phyloP scores from a whole-genome alignment of 192 early-diverging fungal genomes.

The Ambispora gerdemannii region DNA sequence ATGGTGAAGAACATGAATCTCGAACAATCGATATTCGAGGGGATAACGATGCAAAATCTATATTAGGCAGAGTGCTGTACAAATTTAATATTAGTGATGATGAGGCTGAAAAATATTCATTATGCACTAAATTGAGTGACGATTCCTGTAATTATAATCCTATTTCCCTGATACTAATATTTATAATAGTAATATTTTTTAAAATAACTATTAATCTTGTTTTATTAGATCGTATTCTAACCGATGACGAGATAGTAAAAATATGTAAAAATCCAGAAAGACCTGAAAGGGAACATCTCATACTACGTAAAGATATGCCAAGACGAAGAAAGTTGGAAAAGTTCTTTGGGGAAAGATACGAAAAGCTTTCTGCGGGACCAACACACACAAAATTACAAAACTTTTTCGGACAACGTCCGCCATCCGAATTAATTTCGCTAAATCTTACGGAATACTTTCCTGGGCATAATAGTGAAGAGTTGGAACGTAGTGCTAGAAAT shows the following conservation, averaged over 20 bases:
- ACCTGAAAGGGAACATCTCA: constrained; percentile 66
- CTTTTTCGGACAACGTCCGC: constrained; percentile 95
- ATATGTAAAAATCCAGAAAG: constrained; percentile 69
- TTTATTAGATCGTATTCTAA: constrained; percentile 53
- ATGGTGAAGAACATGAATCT: constrained; percentile 76
- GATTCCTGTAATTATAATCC: constrained; percentile 53
- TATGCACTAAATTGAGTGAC: constrained; percentile 71
- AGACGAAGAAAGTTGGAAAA: constrained; percentile 38
- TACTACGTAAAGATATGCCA: constrained; percentile 66
- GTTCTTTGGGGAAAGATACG: constrained; percentile 27
- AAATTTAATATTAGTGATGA: constrained; percentile 84
- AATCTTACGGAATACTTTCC: constrained; percentile 93
- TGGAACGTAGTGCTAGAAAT: constrained; percentile 27
- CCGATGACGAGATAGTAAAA: constrained; percentile 73
- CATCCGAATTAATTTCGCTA: constrained; percentile 87
- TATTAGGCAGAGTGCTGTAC: constrained; percentile 69
- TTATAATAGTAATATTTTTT: neutral
- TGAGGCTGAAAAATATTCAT: constrained; percentile 67
- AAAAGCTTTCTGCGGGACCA: constrained; percentile 5
- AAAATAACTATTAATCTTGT: neutral
- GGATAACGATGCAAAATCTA: constrained; percentile 61
- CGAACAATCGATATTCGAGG: constrained; percentile 77
- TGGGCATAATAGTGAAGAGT: constrained; percentile 38
- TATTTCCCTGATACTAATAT: too few species aligned
- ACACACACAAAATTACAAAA: constrained; percentile 54